phyloP scores from a whole-genome alignment of 768 basidiomycete genomes.

The Termitomyces sp. region DNA sequence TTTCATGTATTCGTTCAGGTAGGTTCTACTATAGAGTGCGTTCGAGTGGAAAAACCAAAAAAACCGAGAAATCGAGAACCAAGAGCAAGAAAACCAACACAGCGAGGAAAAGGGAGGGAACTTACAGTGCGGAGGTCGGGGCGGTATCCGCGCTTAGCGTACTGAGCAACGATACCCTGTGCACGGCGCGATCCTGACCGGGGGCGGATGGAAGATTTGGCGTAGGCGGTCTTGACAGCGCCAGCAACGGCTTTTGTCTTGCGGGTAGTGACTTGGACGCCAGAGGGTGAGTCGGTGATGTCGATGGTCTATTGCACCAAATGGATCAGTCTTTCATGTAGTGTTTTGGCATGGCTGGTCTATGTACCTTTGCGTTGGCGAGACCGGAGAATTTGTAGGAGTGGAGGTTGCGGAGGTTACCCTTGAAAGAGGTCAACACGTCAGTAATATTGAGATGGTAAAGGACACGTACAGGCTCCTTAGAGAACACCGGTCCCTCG shows the following conservation, averaged over 20 bases:
- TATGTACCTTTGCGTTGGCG: slow-evolving; percentile 73
- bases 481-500: slow-evolving; percentile 80
- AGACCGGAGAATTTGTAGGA: slow-evolving; percentile 93
- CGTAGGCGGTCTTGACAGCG: slow-evolving; percentile 46
- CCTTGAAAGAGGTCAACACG: slow-evolving; percentile 41
- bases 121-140: slow-evolving; percentile 78
- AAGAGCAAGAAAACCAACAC: slow-evolving; percentile 11
- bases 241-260: slow-evolving; percentile 59
- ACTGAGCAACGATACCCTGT: slow-evolving; percentile 57
- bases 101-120: slow-evolving; percentile 16
- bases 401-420: slow-evolving; percentile 84
- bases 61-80: slow-evolving; percentile 10
- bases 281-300: slow-evolving; percentile 52
- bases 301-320: slow-evolving; percentile 54
- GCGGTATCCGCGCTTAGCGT: slow-evolving; percentile 68
- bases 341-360: not conserved
- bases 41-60: slow-evolving; percentile 20
- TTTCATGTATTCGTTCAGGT: slow-evolving; percentile 70
- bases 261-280: slow-evolving; percentile 61
- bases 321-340: not conserved
- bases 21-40: slow-evolving; percentile 93
- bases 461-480: slow-evolving; percentile 66
- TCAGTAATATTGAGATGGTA: not conserved
- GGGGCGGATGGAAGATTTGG: slow-evolving; percentile 56
- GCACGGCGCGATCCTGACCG: slow-evolving; percentile 73